Evolutionary conservation across 768 basidiomycete genomes (phyloP).

Genomic region (Peribolospora kevripleyi): DNA sequence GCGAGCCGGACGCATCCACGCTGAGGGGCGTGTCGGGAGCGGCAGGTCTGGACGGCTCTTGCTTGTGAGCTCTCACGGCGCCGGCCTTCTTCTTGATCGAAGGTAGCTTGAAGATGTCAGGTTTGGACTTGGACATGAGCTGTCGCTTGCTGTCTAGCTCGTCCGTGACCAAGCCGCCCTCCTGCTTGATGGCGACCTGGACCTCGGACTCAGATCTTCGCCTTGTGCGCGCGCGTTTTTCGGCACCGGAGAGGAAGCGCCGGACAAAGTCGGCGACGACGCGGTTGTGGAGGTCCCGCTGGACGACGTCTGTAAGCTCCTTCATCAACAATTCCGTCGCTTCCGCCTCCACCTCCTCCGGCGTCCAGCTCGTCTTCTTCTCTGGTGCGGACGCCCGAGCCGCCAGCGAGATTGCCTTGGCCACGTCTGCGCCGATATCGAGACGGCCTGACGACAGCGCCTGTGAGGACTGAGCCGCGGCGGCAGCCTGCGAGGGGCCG

Average conservation of each 20-base stretch:
- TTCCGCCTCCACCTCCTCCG: conserved; percentile 8
- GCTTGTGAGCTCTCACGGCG: no score
- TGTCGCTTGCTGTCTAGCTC: no score
- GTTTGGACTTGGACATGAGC: no score
- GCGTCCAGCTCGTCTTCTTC: conserved; percentile 9
- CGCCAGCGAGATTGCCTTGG: not conserved
- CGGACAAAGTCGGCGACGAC: conserved; percentile 2
- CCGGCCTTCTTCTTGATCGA: no score
- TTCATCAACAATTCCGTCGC: conserved; percentile 8
- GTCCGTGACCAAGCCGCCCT: no score
- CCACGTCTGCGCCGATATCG: not conserved
- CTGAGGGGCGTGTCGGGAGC: no score
- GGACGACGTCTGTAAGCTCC: conserved; percentile 9
- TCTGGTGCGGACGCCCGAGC: not conserved
- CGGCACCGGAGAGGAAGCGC: not conserved
- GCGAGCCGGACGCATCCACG: no score
- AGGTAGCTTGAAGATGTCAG: no score
- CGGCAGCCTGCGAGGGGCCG: not conserved
- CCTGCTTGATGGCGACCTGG: no score
- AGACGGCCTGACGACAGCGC: not conserved
- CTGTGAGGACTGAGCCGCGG: conserved; percentile 4
- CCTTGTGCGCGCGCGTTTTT: not conserved
- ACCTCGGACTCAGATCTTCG: not conserved
- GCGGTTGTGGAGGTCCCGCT: conserved; percentile 7
- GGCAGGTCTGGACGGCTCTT: no score